A percentile compares a stretch with the other conserved stretches of the same genome.
Evolutionary conservation across 148 eudicot species (phyloP).

Genomic region (Vaccinium darrowii): DNA sequence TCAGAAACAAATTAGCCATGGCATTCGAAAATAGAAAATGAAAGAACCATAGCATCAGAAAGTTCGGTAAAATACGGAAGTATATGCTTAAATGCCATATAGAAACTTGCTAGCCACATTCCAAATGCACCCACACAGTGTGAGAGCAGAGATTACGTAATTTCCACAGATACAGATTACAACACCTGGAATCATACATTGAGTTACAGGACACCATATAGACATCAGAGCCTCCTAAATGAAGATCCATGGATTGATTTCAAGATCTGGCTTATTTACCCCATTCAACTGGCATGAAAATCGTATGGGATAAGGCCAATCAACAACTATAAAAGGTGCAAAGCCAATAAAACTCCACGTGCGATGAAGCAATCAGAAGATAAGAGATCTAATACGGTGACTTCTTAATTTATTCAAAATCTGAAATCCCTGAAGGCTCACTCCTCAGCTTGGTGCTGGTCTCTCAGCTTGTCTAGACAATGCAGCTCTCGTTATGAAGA

Average conservation of each 20-base stretch:
- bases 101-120: background rate
- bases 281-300: background rate
- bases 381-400: background rate
- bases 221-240: background rate
- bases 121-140: background rate
- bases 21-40: background rate
- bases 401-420: background rate
- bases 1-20: constrained; percentile 3
- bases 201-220: background rate
- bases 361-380: background rate
- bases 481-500: too few species aligned
- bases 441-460: background rate
- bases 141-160: background rate
- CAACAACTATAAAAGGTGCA: background rate
- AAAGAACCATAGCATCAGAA: background rate
- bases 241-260: background rate
- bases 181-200: background rate
- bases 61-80: background rate
- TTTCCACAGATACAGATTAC: background rate
- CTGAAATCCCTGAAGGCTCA: background rate
- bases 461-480: too few species aligned
- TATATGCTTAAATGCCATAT: background rate
- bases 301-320: background rate
- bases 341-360: background rate
- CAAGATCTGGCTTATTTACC: background rate